phyloP scores from a whole-genome alignment of 1,284 basidiomycete genomes.

The Exsudoporus floridanus region DNA sequence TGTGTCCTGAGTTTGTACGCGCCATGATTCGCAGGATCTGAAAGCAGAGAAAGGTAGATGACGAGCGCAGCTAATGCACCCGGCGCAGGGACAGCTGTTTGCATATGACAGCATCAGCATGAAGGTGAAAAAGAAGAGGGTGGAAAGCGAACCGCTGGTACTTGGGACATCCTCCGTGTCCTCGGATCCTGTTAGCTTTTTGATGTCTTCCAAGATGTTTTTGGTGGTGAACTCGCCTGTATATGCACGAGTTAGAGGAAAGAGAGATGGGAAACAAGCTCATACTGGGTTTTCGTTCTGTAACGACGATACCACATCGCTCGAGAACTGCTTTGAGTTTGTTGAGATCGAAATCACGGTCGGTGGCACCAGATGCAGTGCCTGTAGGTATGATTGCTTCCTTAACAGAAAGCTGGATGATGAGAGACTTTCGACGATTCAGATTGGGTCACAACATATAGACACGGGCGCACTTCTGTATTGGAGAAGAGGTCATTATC shows the following conservation, averaged over 20 bases:
- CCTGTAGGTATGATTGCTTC: conserved; percentile 80
- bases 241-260: neutral
- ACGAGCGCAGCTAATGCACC: conserved; percentile 78
- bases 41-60: conserved; percentile 80
- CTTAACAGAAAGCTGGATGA: conserved; percentile 96
- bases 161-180: conserved; percentile 23
- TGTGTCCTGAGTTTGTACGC: conserved; percentile 83
- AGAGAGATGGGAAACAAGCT: conserved; percentile 1
- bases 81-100: conserved; percentile 35
- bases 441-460: neutral
- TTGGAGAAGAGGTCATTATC: conserved; percentile 98
- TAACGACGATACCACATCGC: conserved; percentile 87
- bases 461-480: conserved; percentile 65
- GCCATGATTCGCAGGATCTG: conserved; percentile 80
- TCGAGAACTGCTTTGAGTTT: conserved; percentile 86
- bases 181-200: conserved; percentile 53
- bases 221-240: conserved; percentile 83
- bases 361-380: conserved; percentile 65
- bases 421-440: conserved; percentile 64
- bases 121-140: neutral
- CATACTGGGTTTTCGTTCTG: conserved; percentile 83
- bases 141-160: conserved; percentile 9
- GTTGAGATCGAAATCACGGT: conserved; percentile 82
- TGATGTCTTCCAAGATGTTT: conserved; percentile 84
- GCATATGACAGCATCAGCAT: conserved; percentile 30